These are phyloP conservation scores for Monosporascus ibericus DNA, from an alignment of 2,329 filamentous ascomycete genomes.

Conservation along the genomic window DNA sequence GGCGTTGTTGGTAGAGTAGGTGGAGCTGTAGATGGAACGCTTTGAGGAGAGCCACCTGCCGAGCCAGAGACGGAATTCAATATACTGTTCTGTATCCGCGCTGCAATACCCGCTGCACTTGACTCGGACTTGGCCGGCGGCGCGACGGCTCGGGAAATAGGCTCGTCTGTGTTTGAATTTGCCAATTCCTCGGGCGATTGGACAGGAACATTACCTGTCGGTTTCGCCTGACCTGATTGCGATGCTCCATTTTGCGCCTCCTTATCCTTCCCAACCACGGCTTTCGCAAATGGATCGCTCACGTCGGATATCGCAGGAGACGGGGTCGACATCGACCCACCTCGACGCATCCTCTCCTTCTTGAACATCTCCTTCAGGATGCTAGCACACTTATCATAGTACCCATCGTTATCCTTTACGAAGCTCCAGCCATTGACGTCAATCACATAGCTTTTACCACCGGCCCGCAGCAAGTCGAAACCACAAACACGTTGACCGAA, in stretches of 20 bases:
- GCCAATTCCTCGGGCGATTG: constrained; percentile 14
- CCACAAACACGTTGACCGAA: constrained; percentile 96
- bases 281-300: constrained; percentile 25
- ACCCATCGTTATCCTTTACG: constrained; percentile 98
- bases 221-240: constrained; percentile 13
- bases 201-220: constrained; percentile 5
- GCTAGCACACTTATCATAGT: constrained; percentile 84
- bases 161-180: constrained; percentile 17
- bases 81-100: constrained; percentile 30
- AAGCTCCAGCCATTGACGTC: constrained; percentile 99
- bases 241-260: constrained; percentile 24
- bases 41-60: constrained; percentile 25
- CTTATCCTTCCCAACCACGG: constrained; percentile 31
- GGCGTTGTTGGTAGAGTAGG: constrained; percentile 30
- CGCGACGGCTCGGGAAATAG: constrained; percentile 2
- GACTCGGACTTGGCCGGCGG: constrained; percentile 19
- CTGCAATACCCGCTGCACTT: constrained; percentile 14
- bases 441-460: constrained; percentile 91
- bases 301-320: constrained; percentile 41
- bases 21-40: constrained; percentile 32
- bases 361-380: constrained; percentile 88
- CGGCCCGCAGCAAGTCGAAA: constrained; percentile 85
- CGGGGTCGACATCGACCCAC: constrained; percentile 51
- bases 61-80: constrained; percentile 26
- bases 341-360: constrained; percentile 63